Evolutionary conservation across 495 filamentous ascomycete species (phyloP), one percentile per base, ranked within the genome.

Genomic region (Parathielavia hyrcaniae): DNA sequence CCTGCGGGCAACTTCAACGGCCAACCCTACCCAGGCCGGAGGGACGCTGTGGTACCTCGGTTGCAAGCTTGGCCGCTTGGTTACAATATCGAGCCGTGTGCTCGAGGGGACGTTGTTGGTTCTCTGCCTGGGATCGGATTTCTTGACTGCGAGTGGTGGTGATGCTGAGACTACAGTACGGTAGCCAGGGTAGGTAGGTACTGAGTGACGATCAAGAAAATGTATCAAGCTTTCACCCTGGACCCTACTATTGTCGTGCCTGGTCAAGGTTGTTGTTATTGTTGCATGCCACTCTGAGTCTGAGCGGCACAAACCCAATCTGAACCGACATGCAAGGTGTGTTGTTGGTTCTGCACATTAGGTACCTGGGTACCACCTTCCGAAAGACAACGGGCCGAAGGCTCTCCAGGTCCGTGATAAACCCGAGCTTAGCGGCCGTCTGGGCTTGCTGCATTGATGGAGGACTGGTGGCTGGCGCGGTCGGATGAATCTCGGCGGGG

Each of bases 21-120:
- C 16, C 58, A 58, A 63, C 58, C 61, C 50, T 64, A 55, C 51
- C 51, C 55, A 58, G 54, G 56, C 57, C 56, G 55, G 45, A 44
- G 55, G 55, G 55, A 59, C 57, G 26, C 10, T 16, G 59, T 64
- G 51, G 58, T 50, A 50, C 52, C 49, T 61, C 55, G 55, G 19
- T 35, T 45, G 39, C 45, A 44, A 52, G 40, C 35, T 53, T 57
- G 49, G 53, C 17, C 32, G 26, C 17, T 46, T 22, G 32, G n/a
- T 10, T 2, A 36, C 10, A 35, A 46, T 55, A 16, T 38, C n/a
- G 40, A 55, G 40, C 52, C 41, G 52, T n/a, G 52, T 36, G n/a
- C 23, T 53, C 12, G 38, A 30, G 20, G 19, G 39, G 30, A 26
- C 34, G 17, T n/a, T 40, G 50, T 53, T 40, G 36, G 50, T 59